Evolutionary conservation across 2,329 filamentous ascomycete species (phyloP).

Genomic region (Penicillium brevicompactum): DNA sequence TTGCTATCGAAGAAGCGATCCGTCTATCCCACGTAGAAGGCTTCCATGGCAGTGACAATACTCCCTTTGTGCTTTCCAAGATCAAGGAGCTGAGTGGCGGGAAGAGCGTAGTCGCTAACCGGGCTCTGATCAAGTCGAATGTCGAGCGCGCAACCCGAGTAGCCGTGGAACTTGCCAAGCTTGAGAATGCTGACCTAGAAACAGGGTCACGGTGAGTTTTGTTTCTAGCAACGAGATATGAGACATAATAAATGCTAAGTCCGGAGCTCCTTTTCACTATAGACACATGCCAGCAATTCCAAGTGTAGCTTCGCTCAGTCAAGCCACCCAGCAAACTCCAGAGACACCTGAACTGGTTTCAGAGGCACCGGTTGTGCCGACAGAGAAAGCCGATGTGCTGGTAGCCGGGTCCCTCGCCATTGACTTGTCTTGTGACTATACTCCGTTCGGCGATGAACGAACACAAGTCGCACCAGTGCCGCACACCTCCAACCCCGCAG

Average conservation of each 20-base stretch:
- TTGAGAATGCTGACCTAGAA: constrained; percentile 47
- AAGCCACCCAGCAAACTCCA: constrained; percentile 8
- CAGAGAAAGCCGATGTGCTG: constrained; percentile 64
- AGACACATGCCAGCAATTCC: constrained; percentile 41
- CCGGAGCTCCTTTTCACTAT: constrained; percentile 29
- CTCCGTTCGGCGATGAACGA: constrained; percentile 46
- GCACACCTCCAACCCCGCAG: constrained; percentile 83
- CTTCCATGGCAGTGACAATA: constrained; percentile 74
- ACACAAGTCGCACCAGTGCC: constrained; percentile 44
- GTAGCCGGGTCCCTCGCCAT: constrained; percentile 89
- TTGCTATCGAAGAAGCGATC: constrained; percentile 68
- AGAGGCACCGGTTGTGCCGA: not conserved
- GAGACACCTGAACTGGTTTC: constrained; percentile 3
- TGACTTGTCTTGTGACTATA: constrained; percentile 82
- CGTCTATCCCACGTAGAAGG: constrained; percentile 66
- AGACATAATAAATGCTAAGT: constrained; percentile 37
- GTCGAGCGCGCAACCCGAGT: constrained; percentile 66
- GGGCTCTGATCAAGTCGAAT: constrained; percentile 68
- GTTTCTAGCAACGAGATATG: constrained; percentile 24
- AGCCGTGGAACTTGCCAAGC: constrained; percentile 61
- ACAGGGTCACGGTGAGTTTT: constrained; percentile 42
- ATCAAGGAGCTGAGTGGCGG: constrained; percentile 77
- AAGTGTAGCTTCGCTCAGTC: constrained; percentile 25
- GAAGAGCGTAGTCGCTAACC: constrained; percentile 73
- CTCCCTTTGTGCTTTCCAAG: constrained; percentile 77